Evolutionary conservation across 2,329 filamentous ascomycete species (phyloP), one percentile per base, ranked within the genome.

Genomic region (Bipolaris cookei): DNA sequence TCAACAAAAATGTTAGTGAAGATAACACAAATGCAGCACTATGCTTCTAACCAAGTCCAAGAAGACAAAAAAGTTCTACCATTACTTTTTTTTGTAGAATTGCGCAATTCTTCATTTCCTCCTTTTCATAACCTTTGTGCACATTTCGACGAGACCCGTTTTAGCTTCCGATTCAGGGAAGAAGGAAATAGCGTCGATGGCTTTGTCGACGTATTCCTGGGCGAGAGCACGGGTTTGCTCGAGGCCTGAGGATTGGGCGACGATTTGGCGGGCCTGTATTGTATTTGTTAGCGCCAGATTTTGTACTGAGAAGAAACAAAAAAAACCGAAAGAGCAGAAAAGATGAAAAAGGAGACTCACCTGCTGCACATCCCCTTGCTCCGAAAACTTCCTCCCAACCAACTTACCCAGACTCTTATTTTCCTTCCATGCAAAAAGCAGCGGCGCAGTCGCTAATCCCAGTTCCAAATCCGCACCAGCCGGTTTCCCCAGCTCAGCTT

Each of bases 91-190:
- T 1, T 10, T 23, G n/a, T 32, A 21, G 4, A 4, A 21, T 21
- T 21, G 4, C 21, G 21, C 21, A 21, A 2, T 2, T 4, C 4
- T 63, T 59, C 82, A 98, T 78, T 97, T 97, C 76, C 92, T 85
- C 71, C 94, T 85, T 78, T 92, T 89, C 81, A 97, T 86, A 14
- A 93, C 92, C 81, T 97, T 97, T 68, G 89, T 85, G 66, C 92
- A 96, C 91, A 98, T 97, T 71, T 97, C 92, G 43, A 97, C 82
- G 38, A 99, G 82, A 0, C 94, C 94, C 28, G 90, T 86, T 81
- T 97, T 98, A 56, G 95, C 95, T 64, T 98, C 94, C 75, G 92
- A 94, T n/a, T 93, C 89, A 6, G 95, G 95, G 77, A 99, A 97
- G 43, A 81, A 80, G 62, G 85, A 83, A 69, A 99, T 90, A n/a